Evolutionary conservation across 1,139 yeast genomes (phyloP).

Genomic region (Saccharomycopsis hybrid): DNA sequence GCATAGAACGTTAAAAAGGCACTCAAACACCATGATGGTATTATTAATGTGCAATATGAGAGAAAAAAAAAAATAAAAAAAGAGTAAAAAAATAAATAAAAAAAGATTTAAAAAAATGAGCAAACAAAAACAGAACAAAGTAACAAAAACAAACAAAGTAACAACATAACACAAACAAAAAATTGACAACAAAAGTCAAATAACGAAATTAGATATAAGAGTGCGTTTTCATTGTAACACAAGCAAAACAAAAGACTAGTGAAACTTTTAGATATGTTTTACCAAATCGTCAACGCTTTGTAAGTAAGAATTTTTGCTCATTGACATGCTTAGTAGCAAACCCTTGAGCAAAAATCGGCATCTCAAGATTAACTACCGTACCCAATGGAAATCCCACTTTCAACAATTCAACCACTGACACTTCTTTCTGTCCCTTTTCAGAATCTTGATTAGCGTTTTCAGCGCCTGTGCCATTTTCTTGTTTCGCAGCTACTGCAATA

Average conservation of each 20-base stretch:
- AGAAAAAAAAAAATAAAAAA: too few species aligned
- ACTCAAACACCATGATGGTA: too few species aligned
- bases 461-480: neutral
- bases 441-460: too few species aligned
- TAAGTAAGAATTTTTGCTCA: neutral
- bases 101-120: too few species aligned
- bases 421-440: too few species aligned
- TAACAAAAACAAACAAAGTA: too few species aligned
- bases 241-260: neutral
- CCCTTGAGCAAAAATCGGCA: constrained; percentile 11
- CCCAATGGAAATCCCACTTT: neutral
- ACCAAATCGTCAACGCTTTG: neutral
- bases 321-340: neutral
- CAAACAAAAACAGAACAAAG: too few species aligned
- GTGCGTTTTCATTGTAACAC: constrained; percentile 10
- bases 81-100: too few species aligned
- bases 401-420: neutral
- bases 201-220: constrained; percentile 12
- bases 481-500: neutral
- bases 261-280: neutral
- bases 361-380: neutral
- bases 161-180: too few species aligned
- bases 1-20: too few species aligned
- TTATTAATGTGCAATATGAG: too few species aligned
- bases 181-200: too few species aligned